Evolutionary conservation across 768 basidiomycete species (phyloP), one percentile per base, ranked within the genome.

Genomic region (Asterophora parasitica): DNA sequence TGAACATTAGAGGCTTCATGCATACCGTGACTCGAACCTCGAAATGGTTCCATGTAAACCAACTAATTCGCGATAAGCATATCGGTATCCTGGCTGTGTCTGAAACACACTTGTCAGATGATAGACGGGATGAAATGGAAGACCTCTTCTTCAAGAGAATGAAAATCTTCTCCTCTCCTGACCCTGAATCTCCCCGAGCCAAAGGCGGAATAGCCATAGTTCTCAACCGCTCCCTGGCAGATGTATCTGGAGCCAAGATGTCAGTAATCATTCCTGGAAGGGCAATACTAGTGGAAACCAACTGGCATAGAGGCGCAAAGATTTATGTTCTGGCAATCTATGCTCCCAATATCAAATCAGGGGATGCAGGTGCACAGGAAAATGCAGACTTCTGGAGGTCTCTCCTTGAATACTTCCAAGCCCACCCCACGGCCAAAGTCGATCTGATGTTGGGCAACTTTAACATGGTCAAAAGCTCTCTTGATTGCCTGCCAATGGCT

Each of bases 401-500:
- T 6, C 26, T 44, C 2, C 10, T 27, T 3, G 1, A 17, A 1
- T 44, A 30, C 20, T 28, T 50, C 0, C 2, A 15, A 12, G 4
- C 26, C 1, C 27, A 38, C 34, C 44, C 42, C 1, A 44, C 46
- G 6, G 49, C 48, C 8, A 53, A 43, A 37, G 66, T 63, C 3
- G 64, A 74, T 26, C 10, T 72, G 0, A 48, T 78, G 39, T 27
- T 66, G 0, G 73, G 73, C 0, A 73, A 78, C 49, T 68, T 69
- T 34, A 77, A 78, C 51, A 26, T 75, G 0, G 65, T 68, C 0
- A 71, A 76, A 45, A 67, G 71, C 1, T 13, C 50, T 0, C 46
- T 75, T 0, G 74, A 76, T 45, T 7, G 68, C 0, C 37, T 69
- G 0, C 73, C 73, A 1, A 31, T 46, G 0, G 49, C 52, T 0